Base-by-base conservation (phyloP, 2,329 filamentous ascomycete species). In the Cladophialophora immunda region DNA sequence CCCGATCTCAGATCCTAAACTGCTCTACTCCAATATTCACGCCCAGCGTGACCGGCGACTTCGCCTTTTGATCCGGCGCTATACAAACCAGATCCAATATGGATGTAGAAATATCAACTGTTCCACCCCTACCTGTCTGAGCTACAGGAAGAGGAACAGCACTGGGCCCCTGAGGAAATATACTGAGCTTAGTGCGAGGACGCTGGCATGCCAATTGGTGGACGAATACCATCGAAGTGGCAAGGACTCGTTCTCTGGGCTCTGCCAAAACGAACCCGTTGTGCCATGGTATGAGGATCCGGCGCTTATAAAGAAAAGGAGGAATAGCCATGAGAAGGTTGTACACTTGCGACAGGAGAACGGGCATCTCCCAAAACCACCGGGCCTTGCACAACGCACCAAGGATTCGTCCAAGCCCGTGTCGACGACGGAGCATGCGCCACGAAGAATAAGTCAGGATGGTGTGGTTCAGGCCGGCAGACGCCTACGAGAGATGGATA, bases 151-250 rank as follows among this genome's bases (percentile, higher is more conserved):
- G 77, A 86, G 91, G 71, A 81, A 89, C 47, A 85, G 87, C 36
- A 87, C 87, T 70, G 86, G 86, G 0, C 92, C 92, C 2, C 86
- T 93, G 72, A 89, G 92, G 68, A 86, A 90, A 74, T 95, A 94
- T 73, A 97, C 90, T 65, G 86, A 90, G 25, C 88, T 93, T 54
- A 97, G 92, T 74, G 93, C 93, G 8, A 87, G 92, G 73, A 92
- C 91, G 1, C 80, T 97, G 34, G 93, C 93, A 13, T 87, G 92
- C 64, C 92, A 92, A 74, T 84, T 97, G 58, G 92, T 93, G 9
- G 92, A 90, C 73, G 89, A 93, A 75, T 72, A 58, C 57, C 59
- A 60, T 58, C 69, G 62, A 29, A 41, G 54, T 66, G 66, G 69
- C 29, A 91, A 94, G 73, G 88, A 95, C 70, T 88, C 67, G 6